These are phyloP conservation scores for Glutinoglossum americanum DNA, from an alignment of 495 filamentous ascomycete genomes.

Conservation along the genomic window DNA sequence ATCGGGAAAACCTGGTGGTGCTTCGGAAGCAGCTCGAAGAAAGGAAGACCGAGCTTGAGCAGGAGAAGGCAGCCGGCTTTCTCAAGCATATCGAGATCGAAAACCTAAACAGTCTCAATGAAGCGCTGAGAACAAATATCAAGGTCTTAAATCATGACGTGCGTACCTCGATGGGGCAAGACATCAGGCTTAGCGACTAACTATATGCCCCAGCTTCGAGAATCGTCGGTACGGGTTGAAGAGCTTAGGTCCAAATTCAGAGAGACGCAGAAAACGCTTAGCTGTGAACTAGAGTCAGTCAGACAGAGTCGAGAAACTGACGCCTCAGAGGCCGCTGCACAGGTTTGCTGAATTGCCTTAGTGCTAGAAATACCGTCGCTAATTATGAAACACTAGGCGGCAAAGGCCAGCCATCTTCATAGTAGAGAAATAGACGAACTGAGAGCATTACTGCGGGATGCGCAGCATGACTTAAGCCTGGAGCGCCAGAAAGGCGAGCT, in stretches of 20 bases:
- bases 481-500: neutral
- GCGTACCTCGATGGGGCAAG: neutral
- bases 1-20: neutral
- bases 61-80: neutral
- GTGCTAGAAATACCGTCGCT: neutral
- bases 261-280: neutral
- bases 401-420: neutral
- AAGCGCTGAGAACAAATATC: neutral
- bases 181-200: neutral
- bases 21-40: neutral
- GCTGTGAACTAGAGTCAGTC: neutral
- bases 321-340: neutral
- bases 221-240: neutral
- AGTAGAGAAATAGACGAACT: neutral
- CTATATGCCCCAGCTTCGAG: neutral
- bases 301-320: neutral
- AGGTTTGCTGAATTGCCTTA: neutral
- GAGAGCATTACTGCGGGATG: neutral
- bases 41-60: neutral
- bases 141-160: neutral
- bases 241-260: neutral
- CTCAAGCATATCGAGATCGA: neutral
- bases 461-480: neutral
- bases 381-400: neutral
- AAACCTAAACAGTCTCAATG: neutral